Conservation (phyloP, 2,329 filamentous ascomycete genomes). For the Botrytis fragariae region DNA sequence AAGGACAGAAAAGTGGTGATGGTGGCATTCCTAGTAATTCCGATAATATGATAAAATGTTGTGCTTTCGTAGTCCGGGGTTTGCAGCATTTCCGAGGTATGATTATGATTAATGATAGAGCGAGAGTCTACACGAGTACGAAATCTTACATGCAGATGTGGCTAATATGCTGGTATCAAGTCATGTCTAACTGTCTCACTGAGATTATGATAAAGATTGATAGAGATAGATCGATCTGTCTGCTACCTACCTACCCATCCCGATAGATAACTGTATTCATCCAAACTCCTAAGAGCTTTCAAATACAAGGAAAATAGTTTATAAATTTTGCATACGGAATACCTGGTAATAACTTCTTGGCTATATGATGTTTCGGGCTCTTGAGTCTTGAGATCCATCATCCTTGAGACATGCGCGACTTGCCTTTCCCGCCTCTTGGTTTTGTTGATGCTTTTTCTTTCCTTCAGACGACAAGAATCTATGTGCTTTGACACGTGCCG, state of each 20-base stretch:
- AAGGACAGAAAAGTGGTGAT: background rate
- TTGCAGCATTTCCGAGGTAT: background rate
- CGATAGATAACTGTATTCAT: background rate
- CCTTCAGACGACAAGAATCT: background rate
- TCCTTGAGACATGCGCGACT: background rate
- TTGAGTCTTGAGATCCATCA: background rate
- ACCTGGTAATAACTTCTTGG: background rate
- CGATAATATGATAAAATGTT: background rate
- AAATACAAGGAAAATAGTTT: background rate
- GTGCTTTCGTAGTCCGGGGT: constrained; percentile 7
- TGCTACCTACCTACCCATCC: no score
- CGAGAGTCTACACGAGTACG: background rate
- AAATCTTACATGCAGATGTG: constrained; percentile 11
- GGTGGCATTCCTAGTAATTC: background rate
- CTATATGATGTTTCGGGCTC: background rate
- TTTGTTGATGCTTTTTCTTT: background rate
- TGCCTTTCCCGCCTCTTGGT: background rate
- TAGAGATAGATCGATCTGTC: background rate
- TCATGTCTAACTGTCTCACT: background rate
- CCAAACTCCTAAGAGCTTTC: background rate
- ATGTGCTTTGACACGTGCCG: background rate
- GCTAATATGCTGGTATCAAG: background rate
- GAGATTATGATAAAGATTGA: background rate
- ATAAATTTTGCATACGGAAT: background rate
- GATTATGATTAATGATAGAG: background rate